Percentiles rank a stretch among this genome's conserved stretches.
Evolutionary conservation across 495 filamentous ascomycete genomes (phyloP).

Genomic region (Penicillium nucicola): DNA sequence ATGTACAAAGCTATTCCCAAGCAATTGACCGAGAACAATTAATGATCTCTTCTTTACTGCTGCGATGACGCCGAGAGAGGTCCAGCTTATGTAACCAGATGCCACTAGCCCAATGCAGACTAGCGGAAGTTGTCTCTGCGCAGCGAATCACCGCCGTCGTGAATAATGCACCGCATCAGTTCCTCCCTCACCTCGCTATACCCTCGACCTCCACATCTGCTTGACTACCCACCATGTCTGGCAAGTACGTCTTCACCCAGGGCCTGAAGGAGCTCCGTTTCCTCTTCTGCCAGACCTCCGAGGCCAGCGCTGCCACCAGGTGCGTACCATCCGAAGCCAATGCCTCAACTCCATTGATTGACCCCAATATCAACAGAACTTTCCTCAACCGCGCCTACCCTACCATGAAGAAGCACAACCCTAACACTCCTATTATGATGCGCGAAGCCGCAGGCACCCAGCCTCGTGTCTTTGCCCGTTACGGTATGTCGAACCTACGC

Average conservation of each 20-base stretch:
- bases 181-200: not conserved
- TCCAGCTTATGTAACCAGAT: slow-evolving; percentile 35
- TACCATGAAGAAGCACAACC: slow-evolving; percentile 99
- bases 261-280: slow-evolving; percentile 93
- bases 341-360: slow-evolving; percentile 6
- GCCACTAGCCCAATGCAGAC: slow-evolving; percentile 10
- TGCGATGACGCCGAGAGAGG: slow-evolving; percentile 17
- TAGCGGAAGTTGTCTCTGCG: slow-evolving; percentile 17
- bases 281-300: slow-evolving; percentile 89
- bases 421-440: slow-evolving; percentile 87
- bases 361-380: slow-evolving; percentile 51
- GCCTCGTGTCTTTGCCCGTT: slow-evolving; percentile 88
- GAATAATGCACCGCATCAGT: slow-evolving; percentile 23
- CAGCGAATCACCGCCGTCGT: slow-evolving; percentile 25
- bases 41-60: not conserved
- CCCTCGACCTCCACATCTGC: not conserved
- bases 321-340: slow-evolving; percentile 30
- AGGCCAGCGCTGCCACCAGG: slow-evolving; percentile 84
- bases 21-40: not conserved
- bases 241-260: slow-evolving; percentile 87
- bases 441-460: slow-evolving; percentile 80
- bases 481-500: slow-evolving; percentile 56
- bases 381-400: slow-evolving; percentile 93
- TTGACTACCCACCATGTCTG: slow-evolving; percentile 62
- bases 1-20: not conserved